Conservation (phyloP, 2,329 filamentous ascomycete species). For the Emergomyces africanus region DNA sequence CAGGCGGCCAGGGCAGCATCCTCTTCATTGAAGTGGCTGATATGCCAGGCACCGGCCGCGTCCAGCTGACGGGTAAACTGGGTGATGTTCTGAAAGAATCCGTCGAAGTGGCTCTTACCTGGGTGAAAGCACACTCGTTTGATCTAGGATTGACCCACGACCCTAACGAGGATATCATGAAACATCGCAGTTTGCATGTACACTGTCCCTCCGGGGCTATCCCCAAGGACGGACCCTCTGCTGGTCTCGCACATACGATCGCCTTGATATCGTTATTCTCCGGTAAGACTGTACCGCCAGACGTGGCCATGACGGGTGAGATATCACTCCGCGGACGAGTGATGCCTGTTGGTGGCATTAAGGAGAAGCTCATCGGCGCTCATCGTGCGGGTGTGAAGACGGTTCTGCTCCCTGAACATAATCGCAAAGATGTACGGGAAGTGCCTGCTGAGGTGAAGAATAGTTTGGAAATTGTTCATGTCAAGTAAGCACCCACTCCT, state of each 20-base stretch:
- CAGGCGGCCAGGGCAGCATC: constrained; percentile 86
- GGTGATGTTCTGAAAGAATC: constrained; percentile 95
- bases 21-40: constrained; percentile 97
- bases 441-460: constrained; percentile 79
- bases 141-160: constrained; percentile 74
- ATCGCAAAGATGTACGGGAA: constrained; percentile 85
- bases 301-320: constrained; percentile 85
- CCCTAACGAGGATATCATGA: constrained; percentile 86
- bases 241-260: constrained; percentile 86
- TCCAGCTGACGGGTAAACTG: constrained; percentile 91
- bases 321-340: constrained; percentile 75
- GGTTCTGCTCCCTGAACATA: constrained; percentile 74
- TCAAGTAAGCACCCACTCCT: constrained; percentile 50
- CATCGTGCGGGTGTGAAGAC: constrained; percentile 88
- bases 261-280: constrained; percentile 85
- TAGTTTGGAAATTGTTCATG: constrained; percentile 77
- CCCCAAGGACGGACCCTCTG: constrained; percentile 76
- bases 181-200: constrained; percentile 83
- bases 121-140: constrained; percentile 94
- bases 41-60: constrained; percentile 84
- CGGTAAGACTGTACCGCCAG: constrained; percentile 73
- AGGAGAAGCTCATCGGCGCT: constrained; percentile 96
- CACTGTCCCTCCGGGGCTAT: constrained; percentile 93
- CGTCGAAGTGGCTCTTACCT: constrained; percentile 88
- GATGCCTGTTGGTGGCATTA: constrained; percentile 91